Percentiles rank a stretch among this genome's conserved stretches.
These are phyloP conservation scores for Spathaspora girioi DNA, from an alignment of 805 yeast species.

Conservation along the genomic window DNA sequence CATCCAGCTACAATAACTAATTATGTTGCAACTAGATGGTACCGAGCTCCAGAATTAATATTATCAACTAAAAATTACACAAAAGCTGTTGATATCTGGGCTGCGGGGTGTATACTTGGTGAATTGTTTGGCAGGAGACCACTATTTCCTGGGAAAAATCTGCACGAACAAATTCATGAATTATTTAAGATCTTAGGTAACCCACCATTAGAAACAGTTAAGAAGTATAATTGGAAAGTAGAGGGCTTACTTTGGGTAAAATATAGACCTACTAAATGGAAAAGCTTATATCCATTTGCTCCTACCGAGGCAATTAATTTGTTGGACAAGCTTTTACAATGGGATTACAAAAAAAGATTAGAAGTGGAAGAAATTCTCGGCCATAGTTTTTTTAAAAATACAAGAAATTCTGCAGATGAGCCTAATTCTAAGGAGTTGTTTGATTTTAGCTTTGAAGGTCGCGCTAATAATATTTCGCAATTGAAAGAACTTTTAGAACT, in stretches of 20 bases:
- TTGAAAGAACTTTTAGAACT: slow-evolving; percentile 46
- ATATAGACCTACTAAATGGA: slow-evolving; percentile 44
- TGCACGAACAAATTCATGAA: slow-evolving; percentile 65
- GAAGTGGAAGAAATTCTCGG: slow-evolving; percentile 54
- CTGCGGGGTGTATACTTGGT: slow-evolving; percentile 85
- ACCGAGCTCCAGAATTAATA: slow-evolving; percentile 88
- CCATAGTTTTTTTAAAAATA: slow-evolving; percentile 51
- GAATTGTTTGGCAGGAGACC: slow-evolving; percentile 83
- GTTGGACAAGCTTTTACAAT: slow-evolving; percentile 52
- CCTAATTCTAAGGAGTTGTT: slow-evolving; percentile 48
- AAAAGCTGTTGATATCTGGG: slow-evolving; percentile 85
- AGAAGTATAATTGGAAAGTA: slow-evolving; percentile 25
- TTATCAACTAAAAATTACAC: slow-evolving; percentile 57
- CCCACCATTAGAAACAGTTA: slow-evolving; percentile 51
- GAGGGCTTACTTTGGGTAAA: slow-evolving; percentile 33
- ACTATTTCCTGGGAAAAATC: slow-evolving; percentile 71
- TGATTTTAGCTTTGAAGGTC: slow-evolving; percentile 64
- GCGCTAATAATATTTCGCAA: slow-evolving; percentile 18
- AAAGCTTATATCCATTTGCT: slow-evolving; percentile 60
- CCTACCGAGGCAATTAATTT: slow-evolving; percentile 44
- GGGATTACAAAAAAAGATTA: slow-evolving; percentile 58
- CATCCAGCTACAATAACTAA: slow-evolving; percentile 55
- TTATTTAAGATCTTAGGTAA: slow-evolving; percentile 69
- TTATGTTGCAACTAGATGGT: slow-evolving; percentile 95
- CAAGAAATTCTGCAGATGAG: slow-evolving; percentile 57